A percentile compares a stretch with the other conserved stretches of the same genome.
Conservation (phyloP, 345 rosid species). For the Populus tremula region DNA sequence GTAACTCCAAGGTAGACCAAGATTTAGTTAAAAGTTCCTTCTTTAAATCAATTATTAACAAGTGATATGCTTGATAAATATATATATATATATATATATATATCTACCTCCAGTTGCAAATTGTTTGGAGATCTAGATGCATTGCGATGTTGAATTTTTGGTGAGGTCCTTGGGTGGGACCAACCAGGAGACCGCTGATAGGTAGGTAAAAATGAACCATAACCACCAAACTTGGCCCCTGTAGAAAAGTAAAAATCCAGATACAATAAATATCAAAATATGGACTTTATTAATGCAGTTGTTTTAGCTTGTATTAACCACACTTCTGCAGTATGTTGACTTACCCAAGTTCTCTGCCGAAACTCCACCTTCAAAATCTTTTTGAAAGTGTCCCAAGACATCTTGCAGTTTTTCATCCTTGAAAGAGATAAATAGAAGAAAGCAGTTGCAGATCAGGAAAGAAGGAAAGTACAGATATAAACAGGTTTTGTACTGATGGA, state of each 20-base stretch:
- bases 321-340: constrained; percentile 34
- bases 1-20: constrained; percentile 16
- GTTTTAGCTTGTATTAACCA: constrained; percentile 21
- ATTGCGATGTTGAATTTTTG: constrained; percentile 43
- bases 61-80: not conserved
- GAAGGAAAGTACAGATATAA: not conserved
- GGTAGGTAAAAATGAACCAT: constrained; percentile 90
- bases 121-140: constrained; percentile 57
- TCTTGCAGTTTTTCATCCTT: constrained; percentile 91
- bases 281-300: constrained; percentile 25
- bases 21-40: constrained; percentile 14
- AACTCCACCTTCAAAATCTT: constrained; percentile 96
- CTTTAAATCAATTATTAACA: not conserved
- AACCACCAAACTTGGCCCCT: constrained; percentile 96
- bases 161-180: constrained; percentile 58
- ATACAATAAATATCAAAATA: constrained; percentile 26
- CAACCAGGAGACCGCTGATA: constrained; percentile 74
- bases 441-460: not conserved
- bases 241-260: constrained; percentile 31
- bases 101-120: constrained; percentile 62
- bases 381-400: constrained; percentile 90
- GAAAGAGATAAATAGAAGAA: constrained; percentile 6
- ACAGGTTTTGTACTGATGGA: not conserved
- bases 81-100: constrained; percentile 13
- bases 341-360: constrained; percentile 94